These are phyloP conservation scores for Mortierella hygrophila DNA, from an alignment of 192 early-diverging fungal genomes.

Conservation along the genomic window DNA sequence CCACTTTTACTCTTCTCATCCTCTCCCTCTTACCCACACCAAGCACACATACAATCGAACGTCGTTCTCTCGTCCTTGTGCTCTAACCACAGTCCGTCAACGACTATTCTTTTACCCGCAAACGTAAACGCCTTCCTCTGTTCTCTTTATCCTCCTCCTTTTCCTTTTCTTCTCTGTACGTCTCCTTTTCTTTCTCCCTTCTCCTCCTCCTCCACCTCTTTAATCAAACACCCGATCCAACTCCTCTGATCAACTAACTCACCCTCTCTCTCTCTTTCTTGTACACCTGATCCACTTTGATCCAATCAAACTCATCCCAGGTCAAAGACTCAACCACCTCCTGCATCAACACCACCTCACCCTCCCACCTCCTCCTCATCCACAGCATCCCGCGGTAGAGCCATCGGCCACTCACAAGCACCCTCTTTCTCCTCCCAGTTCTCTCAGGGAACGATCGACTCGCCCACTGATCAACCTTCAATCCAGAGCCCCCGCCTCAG, in stretches of 20 bases:
- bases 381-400: background rate
- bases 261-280: no score
- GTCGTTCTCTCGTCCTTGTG: no score
- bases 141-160: background rate
- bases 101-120: no score
- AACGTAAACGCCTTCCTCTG: background rate
- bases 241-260: conserved; percentile 2
- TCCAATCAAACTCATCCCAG: background rate
- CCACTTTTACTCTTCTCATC: no score
- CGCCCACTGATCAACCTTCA: background rate
- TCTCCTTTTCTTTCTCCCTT: background rate
- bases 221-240: background rate
- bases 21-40: no score
- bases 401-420: background rate
- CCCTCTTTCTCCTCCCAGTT: background rate
- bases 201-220: background rate
- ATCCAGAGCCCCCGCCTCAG: background rate
- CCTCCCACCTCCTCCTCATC: background rate
- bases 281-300: background rate
- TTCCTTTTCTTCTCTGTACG: background rate
- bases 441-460: background rate
- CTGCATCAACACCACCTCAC: background rate
- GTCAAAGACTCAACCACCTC: background rate
- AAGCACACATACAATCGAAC: no score
- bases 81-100: no score